phyloP scores from a whole-genome alignment of 73 alveolate genomes.

The Paramecium primaurelia region DNA sequence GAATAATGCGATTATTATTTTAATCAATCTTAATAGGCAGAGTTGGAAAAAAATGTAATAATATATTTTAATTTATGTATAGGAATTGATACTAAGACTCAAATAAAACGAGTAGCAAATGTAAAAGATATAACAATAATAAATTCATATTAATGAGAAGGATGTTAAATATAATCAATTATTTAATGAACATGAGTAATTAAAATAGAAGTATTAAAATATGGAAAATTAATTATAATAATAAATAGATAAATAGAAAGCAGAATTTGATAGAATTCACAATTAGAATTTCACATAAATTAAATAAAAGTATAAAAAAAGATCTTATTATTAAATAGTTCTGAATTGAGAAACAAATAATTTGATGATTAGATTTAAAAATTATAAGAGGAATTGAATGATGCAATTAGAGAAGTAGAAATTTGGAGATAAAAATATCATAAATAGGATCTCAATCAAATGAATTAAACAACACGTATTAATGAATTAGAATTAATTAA shows the following conservation, averaged over 20 bases:
- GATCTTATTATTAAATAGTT: neutral
- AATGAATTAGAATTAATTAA: neutral
- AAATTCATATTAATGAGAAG: neutral
- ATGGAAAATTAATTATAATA: neutral
- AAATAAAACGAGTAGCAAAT: neutral
- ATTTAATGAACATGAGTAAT: neutral
- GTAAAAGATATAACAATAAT: neutral
- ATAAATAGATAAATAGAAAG: neutral
- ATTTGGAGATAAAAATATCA: constrained; percentile 3
- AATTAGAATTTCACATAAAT: neutral
- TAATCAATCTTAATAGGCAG: neutral
- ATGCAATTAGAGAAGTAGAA: neutral
- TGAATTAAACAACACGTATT: neutral
- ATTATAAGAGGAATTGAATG: neutral
- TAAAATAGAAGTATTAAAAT: neutral
- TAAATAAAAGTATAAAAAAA: neutral
- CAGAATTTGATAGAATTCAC: neutral
- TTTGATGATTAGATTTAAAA: neutral
- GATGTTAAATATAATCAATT: neutral
- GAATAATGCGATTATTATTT: constrained; percentile 38
- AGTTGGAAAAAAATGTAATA: constrained; percentile 24
- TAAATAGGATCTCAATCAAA: neutral
- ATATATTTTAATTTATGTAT: neutral
- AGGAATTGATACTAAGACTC: neutral
- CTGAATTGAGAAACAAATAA: neutral